Evolutionary conservation across 306 rosid genomes (phyloP).

Genomic region (Carpinus fangiana): DNA sequence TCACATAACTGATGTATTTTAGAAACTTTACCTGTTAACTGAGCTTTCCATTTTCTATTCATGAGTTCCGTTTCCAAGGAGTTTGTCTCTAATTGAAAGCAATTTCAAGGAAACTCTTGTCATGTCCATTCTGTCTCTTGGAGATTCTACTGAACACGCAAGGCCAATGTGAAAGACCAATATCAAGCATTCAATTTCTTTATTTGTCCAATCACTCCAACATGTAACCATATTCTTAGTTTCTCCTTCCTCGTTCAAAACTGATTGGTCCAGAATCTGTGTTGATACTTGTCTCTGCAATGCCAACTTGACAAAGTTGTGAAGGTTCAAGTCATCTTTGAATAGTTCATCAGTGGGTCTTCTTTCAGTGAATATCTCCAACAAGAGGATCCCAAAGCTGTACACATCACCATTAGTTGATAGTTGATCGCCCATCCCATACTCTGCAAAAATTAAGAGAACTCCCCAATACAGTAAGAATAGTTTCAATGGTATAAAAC

Average conservation of each 20-base stretch:
- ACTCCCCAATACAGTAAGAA: neutral
- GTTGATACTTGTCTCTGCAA: neutral
- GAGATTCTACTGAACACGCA: neutral
- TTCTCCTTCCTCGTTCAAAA: neutral
- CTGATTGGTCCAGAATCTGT: neutral
- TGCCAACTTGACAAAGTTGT: slow-evolving; percentile 1
- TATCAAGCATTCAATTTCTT: neutral
- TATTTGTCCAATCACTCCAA: neutral
- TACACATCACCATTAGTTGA: slow-evolving; percentile 10
- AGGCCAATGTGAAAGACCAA: slow-evolving; percentile 15
- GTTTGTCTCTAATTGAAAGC: neutral
- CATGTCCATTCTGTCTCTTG: slow-evolving; percentile 3
- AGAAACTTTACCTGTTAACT: neutral
- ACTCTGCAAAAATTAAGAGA: neutral
- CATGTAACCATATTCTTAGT: neutral
- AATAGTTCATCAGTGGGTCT: slow-evolving; percentile 4
- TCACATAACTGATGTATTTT: no score
- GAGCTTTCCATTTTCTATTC: neutral
- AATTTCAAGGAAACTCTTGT: neutral
- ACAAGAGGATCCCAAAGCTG: slow-evolving; percentile 17
- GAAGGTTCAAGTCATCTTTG: neutral
- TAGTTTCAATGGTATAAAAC: neutral
- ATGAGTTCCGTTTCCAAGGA: neutral
- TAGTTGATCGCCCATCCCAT: slow-evolving; percentile 12
- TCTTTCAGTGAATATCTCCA: slow-evolving; percentile 17